These are phyloP conservation scores for Amyloporia xantha DNA, from an alignment of 768 basidiomycete species.

Conservation along the genomic window DNA sequence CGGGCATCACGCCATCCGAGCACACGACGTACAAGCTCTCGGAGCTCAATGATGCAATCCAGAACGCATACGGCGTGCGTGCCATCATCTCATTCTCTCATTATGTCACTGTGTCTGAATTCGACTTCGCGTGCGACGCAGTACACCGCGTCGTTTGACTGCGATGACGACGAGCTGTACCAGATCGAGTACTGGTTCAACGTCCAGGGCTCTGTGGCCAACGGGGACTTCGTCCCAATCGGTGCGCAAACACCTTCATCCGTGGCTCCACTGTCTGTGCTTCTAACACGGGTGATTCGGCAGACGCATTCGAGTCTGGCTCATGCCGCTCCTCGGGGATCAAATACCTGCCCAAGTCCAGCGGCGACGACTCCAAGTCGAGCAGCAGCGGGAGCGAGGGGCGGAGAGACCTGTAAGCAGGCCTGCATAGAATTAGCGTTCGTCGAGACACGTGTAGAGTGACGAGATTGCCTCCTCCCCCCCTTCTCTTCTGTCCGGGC, in stretches of 20 bases:
- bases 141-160: constrained; percentile 43
- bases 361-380: too few species aligned
- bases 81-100: not conserved
- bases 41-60: constrained; percentile 46
- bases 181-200: constrained; percentile 60
- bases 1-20: constrained; percentile 69
- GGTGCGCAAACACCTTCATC: constrained; percentile 31
- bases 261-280: not conserved
- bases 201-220: constrained; percentile 56
- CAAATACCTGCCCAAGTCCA: constrained; percentile 52
- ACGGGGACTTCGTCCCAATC: constrained; percentile 57
- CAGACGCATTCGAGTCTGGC: constrained; percentile 45
- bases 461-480: too few species aligned
- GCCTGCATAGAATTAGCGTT: too few species aligned
- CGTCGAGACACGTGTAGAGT: too few species aligned
- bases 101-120: not conserved
- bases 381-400: too few species aligned
- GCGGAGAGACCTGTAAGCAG: not conserved
- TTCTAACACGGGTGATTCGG: not conserved
- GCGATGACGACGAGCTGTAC: constrained; percentile 23
- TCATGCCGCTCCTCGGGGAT: constrained; percentile 53
- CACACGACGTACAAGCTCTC: constrained; percentile 52
- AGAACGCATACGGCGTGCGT: constrained; percentile 44
- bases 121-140: not conserved
- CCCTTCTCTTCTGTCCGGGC: too few species aligned